Base-by-base conservation (phyloP, 1,284 basidiomycete species). In the Ceratobasidium sp. region DNA sequence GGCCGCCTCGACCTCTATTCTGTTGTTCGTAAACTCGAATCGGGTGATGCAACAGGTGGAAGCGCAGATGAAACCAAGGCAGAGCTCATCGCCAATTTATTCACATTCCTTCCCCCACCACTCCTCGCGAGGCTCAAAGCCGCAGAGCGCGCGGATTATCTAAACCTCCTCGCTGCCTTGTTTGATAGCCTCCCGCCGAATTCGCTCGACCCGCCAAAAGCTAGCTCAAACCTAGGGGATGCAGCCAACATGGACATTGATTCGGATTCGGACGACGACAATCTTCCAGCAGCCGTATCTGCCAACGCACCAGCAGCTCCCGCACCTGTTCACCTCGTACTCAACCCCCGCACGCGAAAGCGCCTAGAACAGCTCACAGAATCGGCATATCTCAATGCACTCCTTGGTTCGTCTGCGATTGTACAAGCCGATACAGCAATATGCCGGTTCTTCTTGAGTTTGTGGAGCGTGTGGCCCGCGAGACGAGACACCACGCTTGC, bases 11-110 rank as follows among this genome's bases (percentile, higher is more conserved):
- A 75, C 32, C 61, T 72, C 36, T 67, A 70, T 14, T 70, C 72
- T 23, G 58, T 74, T 21, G 72, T 71, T 45, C 72, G 52, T 64
- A 73, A 26, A 73, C 72, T 60, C 34, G 62, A 46, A 72, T 75
- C 39, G 52, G 76, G 67, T 69, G 79, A 45, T 26, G 78, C 73
- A 73, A 77, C 70, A 77, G 80, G 77, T 39, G 80, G 76, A 69
- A 53, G 75, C 74, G 23, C 58, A 73, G 5, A 82, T 82, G 65
- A 79, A 80, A 21, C 85, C 81, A 76, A 79, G 85, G 53, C 75
- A 26, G 85, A 92, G 75, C 82, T 93, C 2, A 77, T 91, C 14
- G 87, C 90, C 0, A 92, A 91, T 76, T 80, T 92, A 3, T 79
- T 86, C 48, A 84, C 85, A 5, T 89, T 93, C 77, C 82, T 84